These are phyloP conservation scores for Phytophthora melonis DNA, from an alignment of 352 stramenopile genomes.

Conservation along the genomic window DNA sequence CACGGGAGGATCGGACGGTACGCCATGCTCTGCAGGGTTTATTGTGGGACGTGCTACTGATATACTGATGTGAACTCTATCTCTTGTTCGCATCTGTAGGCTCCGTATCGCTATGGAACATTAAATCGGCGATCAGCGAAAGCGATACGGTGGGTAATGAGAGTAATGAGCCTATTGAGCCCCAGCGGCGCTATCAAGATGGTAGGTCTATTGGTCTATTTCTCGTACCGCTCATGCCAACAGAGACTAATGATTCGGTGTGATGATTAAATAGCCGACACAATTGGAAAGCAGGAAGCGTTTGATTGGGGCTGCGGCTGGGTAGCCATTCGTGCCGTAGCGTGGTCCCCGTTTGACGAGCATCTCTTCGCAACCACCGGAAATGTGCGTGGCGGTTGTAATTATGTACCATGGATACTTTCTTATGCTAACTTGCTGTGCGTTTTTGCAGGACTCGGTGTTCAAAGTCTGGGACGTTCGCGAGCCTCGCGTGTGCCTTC, in stretches of 20 bases:
- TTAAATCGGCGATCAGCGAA: slow-evolving; percentile 44
- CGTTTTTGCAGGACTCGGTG: slow-evolving; percentile 64
- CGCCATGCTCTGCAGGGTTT: not conserved
- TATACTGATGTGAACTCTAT: slow-evolving; percentile 6
- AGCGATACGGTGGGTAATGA: slow-evolving; percentile 9
- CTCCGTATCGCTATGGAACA: slow-evolving; percentile 82
- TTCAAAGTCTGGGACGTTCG: slow-evolving; percentile 90
- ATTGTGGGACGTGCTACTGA: slow-evolving; percentile 3
- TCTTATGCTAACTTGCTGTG: not conserved
- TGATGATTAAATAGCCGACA: slow-evolving; percentile 60
- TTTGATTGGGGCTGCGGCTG: slow-evolving; percentile 88
- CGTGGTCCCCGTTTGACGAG: slow-evolving; percentile 86
- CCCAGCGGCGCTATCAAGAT: slow-evolving; percentile 83
- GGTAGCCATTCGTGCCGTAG: slow-evolving; percentile 80
- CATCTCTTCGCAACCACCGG: slow-evolving; percentile 88
- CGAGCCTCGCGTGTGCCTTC: slow-evolving; percentile 78
- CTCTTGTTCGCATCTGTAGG: slow-evolving; percentile 41
- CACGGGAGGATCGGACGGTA: slow-evolving; percentile 84
- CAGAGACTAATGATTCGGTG: slow-evolving; percentile 12
- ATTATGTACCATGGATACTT: not conserved
- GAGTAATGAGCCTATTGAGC: slow-evolving; percentile 48
- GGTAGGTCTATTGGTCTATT: slow-evolving; percentile 46
- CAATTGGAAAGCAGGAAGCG: slow-evolving; percentile 80
- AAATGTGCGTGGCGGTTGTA: slow-evolving; percentile 61
- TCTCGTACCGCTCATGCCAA: not conserved